A percentile compares a stretch with the other conserved stretches of the same genome.
Evolutionary conservation across 495 filamentous ascomycete species (phyloP).

Genomic region (Acidiella bohemica): DNA sequence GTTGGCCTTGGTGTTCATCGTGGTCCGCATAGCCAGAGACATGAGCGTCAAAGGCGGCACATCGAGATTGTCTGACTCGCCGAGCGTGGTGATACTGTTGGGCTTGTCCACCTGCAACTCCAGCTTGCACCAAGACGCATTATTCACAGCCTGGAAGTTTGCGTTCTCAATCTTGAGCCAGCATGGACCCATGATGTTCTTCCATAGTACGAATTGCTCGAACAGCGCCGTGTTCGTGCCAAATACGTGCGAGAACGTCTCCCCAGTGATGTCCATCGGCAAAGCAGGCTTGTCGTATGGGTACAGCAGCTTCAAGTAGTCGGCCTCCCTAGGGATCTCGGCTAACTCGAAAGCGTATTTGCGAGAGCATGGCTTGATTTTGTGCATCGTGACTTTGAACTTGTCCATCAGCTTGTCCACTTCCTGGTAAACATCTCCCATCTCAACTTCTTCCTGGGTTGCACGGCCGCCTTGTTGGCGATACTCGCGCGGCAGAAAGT

Average conservation of each 20-base stretch:
- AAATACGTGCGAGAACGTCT: conserved; percentile 91
- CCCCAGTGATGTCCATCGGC: conserved; percentile 56
- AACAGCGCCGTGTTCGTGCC: conserved; percentile 89
- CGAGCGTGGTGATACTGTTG: conserved; percentile 50
- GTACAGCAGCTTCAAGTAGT: conserved; percentile 89
- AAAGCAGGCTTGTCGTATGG: conserved; percentile 68
- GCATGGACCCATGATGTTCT: conserved; percentile 95
- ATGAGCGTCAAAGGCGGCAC: conserved; percentile 82
- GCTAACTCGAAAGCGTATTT: conserved; percentile 94
- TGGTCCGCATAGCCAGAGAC: conserved; percentile 80
- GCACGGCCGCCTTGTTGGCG: conserved; percentile 49
- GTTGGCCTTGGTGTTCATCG: conserved; percentile 82
- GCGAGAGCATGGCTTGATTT: conserved; percentile 76
- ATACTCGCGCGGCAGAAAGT: conserved; percentile 73
- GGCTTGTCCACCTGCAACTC: conserved; percentile 73
- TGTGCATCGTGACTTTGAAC: conserved; percentile 72
- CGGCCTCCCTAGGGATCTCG: conserved; percentile 70
- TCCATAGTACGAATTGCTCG: conserved; percentile 96
- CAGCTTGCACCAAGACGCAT: conserved; percentile 92
- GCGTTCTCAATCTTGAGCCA: conserved; percentile 82
- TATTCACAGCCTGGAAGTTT: conserved; percentile 71
- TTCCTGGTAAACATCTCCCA: conserved; percentile 82
- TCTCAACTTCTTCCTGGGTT: conserved; percentile 68
- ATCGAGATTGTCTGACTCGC: conserved; percentile 64
- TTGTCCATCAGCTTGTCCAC: conserved; percentile 74